Conservation (phyloP, 2,329 filamentous ascomycete species). For the Didymellaceae sp. region DNA sequence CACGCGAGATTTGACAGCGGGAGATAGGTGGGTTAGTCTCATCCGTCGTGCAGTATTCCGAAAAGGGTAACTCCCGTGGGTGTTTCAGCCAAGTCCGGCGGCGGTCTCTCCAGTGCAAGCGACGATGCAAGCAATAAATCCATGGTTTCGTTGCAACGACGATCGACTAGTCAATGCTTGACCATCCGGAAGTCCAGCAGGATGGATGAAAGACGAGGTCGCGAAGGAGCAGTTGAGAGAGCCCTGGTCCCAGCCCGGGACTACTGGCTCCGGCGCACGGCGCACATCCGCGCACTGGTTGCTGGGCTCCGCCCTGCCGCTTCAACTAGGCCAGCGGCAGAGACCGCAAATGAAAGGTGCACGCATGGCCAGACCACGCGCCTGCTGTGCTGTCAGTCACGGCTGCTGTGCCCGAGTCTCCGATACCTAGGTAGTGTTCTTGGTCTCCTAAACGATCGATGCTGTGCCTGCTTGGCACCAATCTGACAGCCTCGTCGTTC, state of each 20-base stretch:
- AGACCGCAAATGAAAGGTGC: conserved; percentile 9
- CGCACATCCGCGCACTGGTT: conserved; percentile 1
- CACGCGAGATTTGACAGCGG: conserved; percentile 16
- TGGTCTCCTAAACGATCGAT: conserved; percentile 1
- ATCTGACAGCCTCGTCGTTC: conserved; percentile 7
- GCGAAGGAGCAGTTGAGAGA: neutral
- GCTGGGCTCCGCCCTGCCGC: conserved; percentile 3
- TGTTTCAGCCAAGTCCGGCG: conserved; percentile 17
- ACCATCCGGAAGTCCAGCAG: neutral
- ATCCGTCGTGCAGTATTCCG: conserved; percentile 9
- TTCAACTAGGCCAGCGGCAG: conserved; percentile 1
- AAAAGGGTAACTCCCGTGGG: conserved; percentile 17
- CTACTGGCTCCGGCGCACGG: conserved; percentile 7
- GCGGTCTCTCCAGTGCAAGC: conserved; percentile 1
- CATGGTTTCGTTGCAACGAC: neutral
- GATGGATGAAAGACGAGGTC: neutral
- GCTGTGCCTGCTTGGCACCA: conserved; percentile 6
- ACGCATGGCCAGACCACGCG: conserved; percentile 10
- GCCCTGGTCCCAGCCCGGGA: conserved; percentile 2
- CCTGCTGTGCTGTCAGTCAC: conserved; percentile 7
- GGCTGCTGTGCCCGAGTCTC: conserved; percentile 2
- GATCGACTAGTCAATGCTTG: conserved; percentile 1
- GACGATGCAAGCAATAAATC: neutral
- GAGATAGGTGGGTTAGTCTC: conserved; percentile 12
- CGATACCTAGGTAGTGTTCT: conserved; percentile 3